Base-by-base conservation (phyloP, 164 flowering plant genomes). In the Taxillus chinensis region DNA sequence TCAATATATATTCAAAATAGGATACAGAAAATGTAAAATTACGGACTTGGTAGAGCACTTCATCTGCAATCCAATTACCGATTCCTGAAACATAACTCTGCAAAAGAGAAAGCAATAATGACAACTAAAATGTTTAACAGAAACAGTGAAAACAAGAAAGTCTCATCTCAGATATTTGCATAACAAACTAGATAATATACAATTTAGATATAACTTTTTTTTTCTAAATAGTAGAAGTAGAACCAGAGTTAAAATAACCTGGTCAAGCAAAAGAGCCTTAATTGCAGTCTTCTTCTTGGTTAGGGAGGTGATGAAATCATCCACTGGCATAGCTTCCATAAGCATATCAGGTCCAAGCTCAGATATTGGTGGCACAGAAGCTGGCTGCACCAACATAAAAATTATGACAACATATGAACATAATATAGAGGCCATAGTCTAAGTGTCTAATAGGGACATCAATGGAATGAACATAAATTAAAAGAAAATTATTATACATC, bases 41-140 rank as follows among this genome's bases (percentile, higher is more conserved):
- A 76, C 84, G 77, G 3, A 93, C 98, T 66, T 93, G 98, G 75
- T 86, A 93, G 51, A 90, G 80, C 68, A 93, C 98, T 86, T 93
- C 97, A 84, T 93, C 97, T 10, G 96, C 98, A 68, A 90, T 71
- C 98, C 98, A 90, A 75, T 93, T 93, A 59, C 97, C 98, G 73
- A 93, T 90, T 27, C 98, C 98, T 39, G 97, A 73, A 57, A 93
- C 79, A 68, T 62, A 93, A 64, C 87, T 76, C 98, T 92, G 92
- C 80, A 79, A 39, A 63, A 53, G 42, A 5, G n/a, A 64, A 56
- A 57, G 45, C 8, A 69, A 48, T 9, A 3, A 62, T 8, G 12
- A 7, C 4, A 48, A 48, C 46, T 48, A 8, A 8, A 48, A 48
- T 3, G 3, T 48, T 11, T 6, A n/a, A n/a, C n/a, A n/a, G n/a